phyloP scores from a whole-genome alignment of 331 rosid species.

The Malus hybrid region DNA sequence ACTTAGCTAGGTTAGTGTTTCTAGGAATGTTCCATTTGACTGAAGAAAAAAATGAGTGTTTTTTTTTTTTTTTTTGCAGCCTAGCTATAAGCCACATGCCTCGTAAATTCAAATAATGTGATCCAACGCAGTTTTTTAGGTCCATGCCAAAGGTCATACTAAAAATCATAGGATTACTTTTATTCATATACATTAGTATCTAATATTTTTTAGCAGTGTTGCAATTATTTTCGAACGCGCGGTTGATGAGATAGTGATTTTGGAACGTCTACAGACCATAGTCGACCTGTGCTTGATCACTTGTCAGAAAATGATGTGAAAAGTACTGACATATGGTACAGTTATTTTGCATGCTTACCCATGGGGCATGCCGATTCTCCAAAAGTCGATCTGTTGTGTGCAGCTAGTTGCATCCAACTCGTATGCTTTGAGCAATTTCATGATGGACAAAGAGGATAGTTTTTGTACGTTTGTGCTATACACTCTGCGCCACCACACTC shows the following conservation, averaged over 20 bases:
- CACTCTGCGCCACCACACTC: neutral
- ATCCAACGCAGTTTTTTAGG: neutral
- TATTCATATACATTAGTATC: no score
- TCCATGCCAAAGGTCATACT: neutral
- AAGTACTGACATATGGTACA: neutral
- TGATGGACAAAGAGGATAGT: neutral
- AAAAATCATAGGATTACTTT: no score
- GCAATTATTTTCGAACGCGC: no score
- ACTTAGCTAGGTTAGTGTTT: no score
- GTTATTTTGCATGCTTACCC: neutral
- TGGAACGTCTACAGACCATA: neutral
- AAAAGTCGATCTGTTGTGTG: neutral
- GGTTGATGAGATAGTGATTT: no score
- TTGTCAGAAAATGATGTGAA: neutral
- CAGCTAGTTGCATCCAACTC: conserved; percentile 4
- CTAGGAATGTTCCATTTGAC: no score
- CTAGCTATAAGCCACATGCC: neutral
- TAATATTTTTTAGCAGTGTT: no score
- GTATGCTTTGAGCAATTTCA: neutral
- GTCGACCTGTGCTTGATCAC: neutral
- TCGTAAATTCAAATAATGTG: no score
- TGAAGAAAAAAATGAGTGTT: no score
- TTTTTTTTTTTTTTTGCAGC: no score
- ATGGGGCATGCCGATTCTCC: neutral
- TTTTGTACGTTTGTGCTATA: neutral